A percentile compares a stretch with the other conserved stretches of the same genome.
Conservation (phyloP, 2,329 filamentous ascomycete species). For the Botrytis porri region DNA sequence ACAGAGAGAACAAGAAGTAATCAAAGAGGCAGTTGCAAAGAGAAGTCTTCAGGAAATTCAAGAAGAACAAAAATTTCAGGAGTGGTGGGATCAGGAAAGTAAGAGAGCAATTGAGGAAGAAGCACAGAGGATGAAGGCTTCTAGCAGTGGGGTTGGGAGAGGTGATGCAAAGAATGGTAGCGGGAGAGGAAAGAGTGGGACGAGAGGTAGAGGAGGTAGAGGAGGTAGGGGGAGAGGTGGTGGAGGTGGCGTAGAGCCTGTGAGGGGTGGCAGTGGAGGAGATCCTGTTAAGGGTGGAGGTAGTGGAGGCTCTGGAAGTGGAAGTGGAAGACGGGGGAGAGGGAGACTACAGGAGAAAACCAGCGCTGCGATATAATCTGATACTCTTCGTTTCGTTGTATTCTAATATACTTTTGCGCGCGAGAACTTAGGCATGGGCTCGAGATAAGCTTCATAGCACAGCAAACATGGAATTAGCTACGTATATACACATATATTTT, state of each 20-base stretch:
- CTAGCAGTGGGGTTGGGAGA: constrained; percentile 21
- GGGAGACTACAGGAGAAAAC: constrained; percentile 22
- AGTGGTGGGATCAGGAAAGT: constrained; percentile 93
- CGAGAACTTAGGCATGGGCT: background rate
- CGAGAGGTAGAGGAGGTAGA: constrained; percentile 26
- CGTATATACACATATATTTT: background rate
- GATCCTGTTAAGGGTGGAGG: background rate
- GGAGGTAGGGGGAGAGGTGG: constrained; percentile 13
- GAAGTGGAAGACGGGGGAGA: constrained; percentile 17
- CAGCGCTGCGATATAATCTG: background rate
- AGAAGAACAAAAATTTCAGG: constrained; percentile 92
- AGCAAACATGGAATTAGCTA: background rate
- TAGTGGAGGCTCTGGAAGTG: constrained; percentile 11
- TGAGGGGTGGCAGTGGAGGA: background rate
- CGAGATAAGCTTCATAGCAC: too few species aligned
- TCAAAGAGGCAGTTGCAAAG: constrained; percentile 82
- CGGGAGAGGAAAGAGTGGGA: constrained; percentile 26
- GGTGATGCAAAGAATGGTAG: constrained; percentile 31
- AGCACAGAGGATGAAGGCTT: constrained; percentile 25
- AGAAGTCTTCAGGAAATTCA: constrained; percentile 92
- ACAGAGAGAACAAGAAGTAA: constrained; percentile 75
- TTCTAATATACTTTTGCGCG: background rate
- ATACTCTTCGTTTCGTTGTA: background rate
- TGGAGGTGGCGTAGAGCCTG: background rate
- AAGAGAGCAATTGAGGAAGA: constrained; percentile 55